These are phyloP conservation scores for Rhododendron henanense DNA, from an alignment of 148 eudicot genomes.

Conservation along the genomic window DNA sequence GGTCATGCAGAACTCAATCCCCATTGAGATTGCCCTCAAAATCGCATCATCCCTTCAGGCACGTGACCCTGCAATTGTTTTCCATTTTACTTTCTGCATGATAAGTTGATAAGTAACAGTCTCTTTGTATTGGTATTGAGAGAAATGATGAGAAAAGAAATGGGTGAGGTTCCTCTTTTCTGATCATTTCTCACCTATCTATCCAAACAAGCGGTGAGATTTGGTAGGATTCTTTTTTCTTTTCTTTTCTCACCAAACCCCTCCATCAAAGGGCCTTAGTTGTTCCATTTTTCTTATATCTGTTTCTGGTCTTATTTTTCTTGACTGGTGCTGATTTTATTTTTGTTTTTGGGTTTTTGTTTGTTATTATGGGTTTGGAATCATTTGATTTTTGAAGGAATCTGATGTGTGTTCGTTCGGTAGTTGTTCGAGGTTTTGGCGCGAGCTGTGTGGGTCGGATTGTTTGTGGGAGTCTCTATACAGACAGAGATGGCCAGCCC, in stretches of 20 bases:
- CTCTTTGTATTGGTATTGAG: too few species aligned
- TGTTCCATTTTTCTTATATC: neutral
- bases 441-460: constrained; percentile 68
- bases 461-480: constrained; percentile 54
- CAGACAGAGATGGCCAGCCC: constrained; percentile 56
- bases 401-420: constrained; percentile 69
- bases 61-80: neutral
- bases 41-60: constrained; percentile 69
- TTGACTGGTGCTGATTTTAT: neutral
- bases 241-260: neutral
- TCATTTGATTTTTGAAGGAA: constrained; percentile 31
- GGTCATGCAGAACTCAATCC: constrained; percentile 33
- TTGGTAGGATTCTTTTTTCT: neutral
- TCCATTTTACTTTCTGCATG: too few species aligned
- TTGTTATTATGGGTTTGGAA: neutral
- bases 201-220: too few species aligned
- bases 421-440: constrained; percentile 73
- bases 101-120: too few species aligned
- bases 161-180: too few species aligned
- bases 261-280: too few species aligned
- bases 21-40: constrained; percentile 54
- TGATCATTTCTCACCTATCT: too few species aligned
- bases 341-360: neutral
- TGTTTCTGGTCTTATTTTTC: too few species aligned
- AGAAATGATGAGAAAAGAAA: too few species aligned